Conservation (phyloP, 1,139 yeast species). For the Kodamaea ohmeri region DNA sequence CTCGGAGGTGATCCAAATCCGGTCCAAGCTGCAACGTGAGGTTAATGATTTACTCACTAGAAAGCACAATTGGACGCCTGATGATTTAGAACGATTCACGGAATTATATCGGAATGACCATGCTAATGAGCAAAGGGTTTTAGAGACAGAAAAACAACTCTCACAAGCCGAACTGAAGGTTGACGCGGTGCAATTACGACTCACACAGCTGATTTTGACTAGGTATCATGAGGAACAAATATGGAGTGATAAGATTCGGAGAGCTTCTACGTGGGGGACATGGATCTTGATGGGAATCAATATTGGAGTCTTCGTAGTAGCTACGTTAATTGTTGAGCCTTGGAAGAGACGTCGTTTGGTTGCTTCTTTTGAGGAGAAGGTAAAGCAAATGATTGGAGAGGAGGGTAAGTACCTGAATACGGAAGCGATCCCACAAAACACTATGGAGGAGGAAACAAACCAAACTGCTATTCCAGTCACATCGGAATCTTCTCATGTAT, state of each 20-base stretch:
- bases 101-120: constrained; percentile 79
- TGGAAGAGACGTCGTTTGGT: constrained; percentile 86
- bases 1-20: constrained; percentile 57
- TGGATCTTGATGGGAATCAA: constrained; percentile 88
- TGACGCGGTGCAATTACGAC: constrained; percentile 66
- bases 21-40: constrained; percentile 77
- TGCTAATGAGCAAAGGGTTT: constrained; percentile 62
- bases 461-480: too few relatives aligned
- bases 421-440: too few relatives aligned
- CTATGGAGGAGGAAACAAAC: too few relatives aligned
- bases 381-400: constrained; percentile 29
- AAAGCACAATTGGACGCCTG: constrained; percentile 75
- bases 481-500: not conserved
- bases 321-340: constrained; percentile 89
- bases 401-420: too few relatives aligned
- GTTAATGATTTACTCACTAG: constrained; percentile 86
- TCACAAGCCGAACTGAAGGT: constrained; percentile 59
- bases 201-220: constrained; percentile 76
- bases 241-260: constrained; percentile 94
- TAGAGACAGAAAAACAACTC: constrained; percentile 48
- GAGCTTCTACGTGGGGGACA: constrained; percentile 97
- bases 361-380: constrained; percentile 78
- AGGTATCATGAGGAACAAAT: constrained; percentile 96
- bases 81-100: constrained; percentile 83
- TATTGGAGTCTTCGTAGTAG: constrained; percentile 69